phyloP scores from a whole-genome alignment of 116 monocot genomes.

The Trichopus zeylanicus region DNA sequence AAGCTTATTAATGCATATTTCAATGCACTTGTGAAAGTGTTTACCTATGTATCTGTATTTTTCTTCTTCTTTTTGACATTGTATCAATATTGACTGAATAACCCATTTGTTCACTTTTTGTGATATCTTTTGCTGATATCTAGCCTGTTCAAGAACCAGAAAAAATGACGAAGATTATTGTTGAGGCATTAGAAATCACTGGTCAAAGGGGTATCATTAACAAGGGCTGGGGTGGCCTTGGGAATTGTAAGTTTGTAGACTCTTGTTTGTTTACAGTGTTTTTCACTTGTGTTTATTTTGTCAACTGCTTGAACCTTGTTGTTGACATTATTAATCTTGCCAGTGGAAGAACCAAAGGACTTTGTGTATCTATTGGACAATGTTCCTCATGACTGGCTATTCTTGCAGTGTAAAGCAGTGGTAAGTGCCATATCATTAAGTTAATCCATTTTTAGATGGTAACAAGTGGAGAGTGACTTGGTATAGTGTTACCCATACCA shows the following conservation, averaged over 20 bases:
- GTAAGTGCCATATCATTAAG: conserved; percentile 22
- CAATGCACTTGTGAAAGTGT: no score
- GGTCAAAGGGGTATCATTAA: conserved; percentile 94
- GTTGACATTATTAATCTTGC: not conserved
- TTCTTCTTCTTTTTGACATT: not conserved
- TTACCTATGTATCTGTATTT: no score
- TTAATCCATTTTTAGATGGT: not conserved
- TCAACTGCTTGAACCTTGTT: not conserved
- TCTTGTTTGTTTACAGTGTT: not conserved
- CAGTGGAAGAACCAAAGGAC: conserved; percentile 84
- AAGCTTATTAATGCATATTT: not conserved
- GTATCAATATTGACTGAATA: not conserved
- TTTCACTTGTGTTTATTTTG: not conserved
- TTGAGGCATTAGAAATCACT: conserved; percentile 66
- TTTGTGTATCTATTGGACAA: conserved; percentile 87
- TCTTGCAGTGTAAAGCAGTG: conserved; percentile 95
- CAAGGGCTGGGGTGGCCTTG: conserved; percentile 88
- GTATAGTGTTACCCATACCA: not conserved
- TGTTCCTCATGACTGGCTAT: conserved; percentile 96
- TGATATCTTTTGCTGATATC: conserved; percentile 3
- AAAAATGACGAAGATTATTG: conserved; percentile 82
- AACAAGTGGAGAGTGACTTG: not conserved
- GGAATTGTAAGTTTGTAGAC: conserved; percentile 50
- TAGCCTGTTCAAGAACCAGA: conserved; percentile 94
- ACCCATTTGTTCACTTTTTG: not conserved